These are phyloP conservation scores for Protomyces pachydermus DNA, from an alignment of 1,139 yeast species.

Conservation along the genomic window DNA sequence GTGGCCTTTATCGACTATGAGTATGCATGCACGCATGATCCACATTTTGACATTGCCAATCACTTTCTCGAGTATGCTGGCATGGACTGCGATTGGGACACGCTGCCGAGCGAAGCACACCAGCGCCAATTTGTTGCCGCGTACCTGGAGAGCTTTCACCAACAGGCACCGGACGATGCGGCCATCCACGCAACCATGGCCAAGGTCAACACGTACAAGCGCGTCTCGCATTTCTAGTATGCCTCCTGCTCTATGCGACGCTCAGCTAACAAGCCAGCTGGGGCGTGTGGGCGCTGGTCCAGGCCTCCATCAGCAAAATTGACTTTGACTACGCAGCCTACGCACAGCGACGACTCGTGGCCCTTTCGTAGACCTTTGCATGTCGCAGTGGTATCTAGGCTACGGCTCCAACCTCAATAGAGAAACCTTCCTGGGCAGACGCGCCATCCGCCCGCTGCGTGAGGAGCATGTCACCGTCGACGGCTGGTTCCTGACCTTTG, in stretches of 20 bases:
- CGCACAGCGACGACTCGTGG: conserved; percentile 4
- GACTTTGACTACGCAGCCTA: conserved; percentile 61
- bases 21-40: conserved; percentile 72
- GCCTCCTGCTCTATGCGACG: neutral
- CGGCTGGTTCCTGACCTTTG: conserved; percentile 8
- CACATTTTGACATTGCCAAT: conserved; percentile 80
- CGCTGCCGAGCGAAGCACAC: conserved; percentile 1
- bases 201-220: conserved; percentile 2
- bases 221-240: conserved; percentile 9
- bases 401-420: conserved; percentile 22
- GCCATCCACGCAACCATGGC: neutral
- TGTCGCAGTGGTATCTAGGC: conserved; percentile 15
- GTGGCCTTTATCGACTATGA: conserved; percentile 72
- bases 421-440: conserved; percentile 17
- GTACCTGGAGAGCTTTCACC: conserved; percentile 7
- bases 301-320: conserved; percentile 61
- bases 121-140: conserved; percentile 7
- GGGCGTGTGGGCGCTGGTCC: conserved; percentile 78
- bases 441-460: conserved; percentile 9
- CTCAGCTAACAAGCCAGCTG: conserved; percentile 10
- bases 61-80: conserved; percentile 89
- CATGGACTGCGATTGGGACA: conserved; percentile 54
- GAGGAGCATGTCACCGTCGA: conserved; percentile 4
- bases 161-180: neutral
- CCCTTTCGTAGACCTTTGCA: neutral